Percentiles rank a stretch among this genome's conserved stretches.
These are phyloP conservation scores for Lophiotrema nucula DNA, from an alignment of 495 filamentous ascomycete species.

Conservation along the genomic window DNA sequence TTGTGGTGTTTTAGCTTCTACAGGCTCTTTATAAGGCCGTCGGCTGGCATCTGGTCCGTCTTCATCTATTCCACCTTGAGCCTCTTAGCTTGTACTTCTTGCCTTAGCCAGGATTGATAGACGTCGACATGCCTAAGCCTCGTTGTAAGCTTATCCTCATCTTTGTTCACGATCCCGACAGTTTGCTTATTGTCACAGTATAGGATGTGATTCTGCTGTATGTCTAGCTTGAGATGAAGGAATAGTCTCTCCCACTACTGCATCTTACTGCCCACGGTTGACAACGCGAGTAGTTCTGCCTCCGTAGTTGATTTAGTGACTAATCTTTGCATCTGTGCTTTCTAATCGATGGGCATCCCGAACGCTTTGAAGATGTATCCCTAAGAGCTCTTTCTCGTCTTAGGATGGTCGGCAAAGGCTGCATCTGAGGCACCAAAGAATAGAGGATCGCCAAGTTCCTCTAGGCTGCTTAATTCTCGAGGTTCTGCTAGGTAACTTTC, in stretches of 20 bases:
- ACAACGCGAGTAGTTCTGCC: constrained; percentile 31
- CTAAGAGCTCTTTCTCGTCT: constrained; percentile 16
- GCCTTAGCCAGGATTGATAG: constrained; percentile 19
- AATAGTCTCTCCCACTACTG: constrained; percentile 15
- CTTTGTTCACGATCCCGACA: constrained; percentile 7
- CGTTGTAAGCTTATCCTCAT: background rate
- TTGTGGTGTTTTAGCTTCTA: too few species aligned
- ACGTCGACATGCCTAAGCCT: constrained; percentile 24
- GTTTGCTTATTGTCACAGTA: constrained; percentile 23
- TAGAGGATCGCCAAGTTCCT: background rate
- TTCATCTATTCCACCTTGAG: constrained; percentile 3
- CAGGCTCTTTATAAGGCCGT: too few species aligned
- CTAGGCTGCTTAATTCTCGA: background rate
- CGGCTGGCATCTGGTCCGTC: too few species aligned
- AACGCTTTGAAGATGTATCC: constrained; percentile 35
- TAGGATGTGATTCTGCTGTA: background rate
- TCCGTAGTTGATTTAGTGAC: constrained; percentile 40
- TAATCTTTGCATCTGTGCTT: constrained; percentile 32
- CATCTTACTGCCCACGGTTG: constrained; percentile 24
- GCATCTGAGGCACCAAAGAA: constrained; percentile 23
- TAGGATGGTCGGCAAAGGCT: constrained; percentile 9
- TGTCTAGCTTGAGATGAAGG: background rate
- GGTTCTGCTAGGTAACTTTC: too few species aligned
- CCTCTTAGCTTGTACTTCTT: constrained; percentile 5
- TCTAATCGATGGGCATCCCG: constrained; percentile 30